Conservation (phyloP, 202 grass and related monocot genomes). For the Setaria italica region DNA sequence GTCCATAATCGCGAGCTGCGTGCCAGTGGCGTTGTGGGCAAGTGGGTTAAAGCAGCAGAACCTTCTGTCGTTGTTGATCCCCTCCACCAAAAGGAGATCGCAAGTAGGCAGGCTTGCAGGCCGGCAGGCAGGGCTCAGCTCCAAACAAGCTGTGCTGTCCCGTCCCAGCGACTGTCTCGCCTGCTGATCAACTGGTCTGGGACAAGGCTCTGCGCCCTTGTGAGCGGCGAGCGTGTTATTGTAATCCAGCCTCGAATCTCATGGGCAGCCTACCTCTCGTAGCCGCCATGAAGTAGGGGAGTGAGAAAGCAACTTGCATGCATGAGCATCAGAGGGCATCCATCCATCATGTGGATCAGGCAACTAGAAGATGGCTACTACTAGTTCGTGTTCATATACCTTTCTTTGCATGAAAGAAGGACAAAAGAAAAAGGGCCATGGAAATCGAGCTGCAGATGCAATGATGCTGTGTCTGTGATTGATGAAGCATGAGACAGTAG, state of each 20-base stretch:
- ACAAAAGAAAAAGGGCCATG: neutral
- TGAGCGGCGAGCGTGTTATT: slow-evolving; percentile 43
- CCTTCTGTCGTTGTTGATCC: slow-evolving; percentile 7
- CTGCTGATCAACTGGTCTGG: slow-evolving; percentile 28
- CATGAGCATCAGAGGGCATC: too few species aligned
- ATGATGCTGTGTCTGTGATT: slow-evolving; percentile 28
- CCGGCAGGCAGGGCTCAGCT: neutral
- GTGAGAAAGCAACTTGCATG: slow-evolving; percentile 50
- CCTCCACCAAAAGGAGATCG: neutral
- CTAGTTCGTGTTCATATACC: neutral
- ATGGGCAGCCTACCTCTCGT: neutral
- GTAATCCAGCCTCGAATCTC: neutral
- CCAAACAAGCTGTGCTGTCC: slow-evolving; percentile 25
- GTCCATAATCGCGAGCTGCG: neutral
- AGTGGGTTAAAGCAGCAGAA: slow-evolving; percentile 30
- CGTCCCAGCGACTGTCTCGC: neutral
- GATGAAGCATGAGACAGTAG: slow-evolving; percentile 22
- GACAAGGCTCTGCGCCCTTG: slow-evolving; percentile 45
- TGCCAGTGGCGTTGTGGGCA: neutral
- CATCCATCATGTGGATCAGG: neutral
- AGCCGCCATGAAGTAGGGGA: neutral
- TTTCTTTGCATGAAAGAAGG: neutral
- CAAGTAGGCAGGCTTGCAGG: neutral
- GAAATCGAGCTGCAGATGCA: slow-evolving; percentile 17
- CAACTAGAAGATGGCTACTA: neutral